phyloP scores from a whole-genome alignment of 78 protist genomes.

The Planoprotostelium fungivorum region DNA sequence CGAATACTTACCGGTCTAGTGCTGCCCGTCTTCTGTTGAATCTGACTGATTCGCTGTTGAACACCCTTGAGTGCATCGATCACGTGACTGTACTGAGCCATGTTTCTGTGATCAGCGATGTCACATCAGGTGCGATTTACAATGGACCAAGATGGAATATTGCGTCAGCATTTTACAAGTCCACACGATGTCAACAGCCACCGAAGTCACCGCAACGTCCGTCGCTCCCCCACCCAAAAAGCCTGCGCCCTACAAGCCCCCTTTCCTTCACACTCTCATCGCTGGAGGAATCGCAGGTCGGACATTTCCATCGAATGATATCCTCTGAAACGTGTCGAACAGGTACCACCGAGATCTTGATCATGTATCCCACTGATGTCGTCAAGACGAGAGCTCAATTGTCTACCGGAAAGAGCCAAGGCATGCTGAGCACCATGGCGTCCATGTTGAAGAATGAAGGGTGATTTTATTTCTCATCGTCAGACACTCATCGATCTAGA shows the following conservation, averaged over 20 bases:
- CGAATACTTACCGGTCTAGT: not conserved
- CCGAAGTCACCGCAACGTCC: not conserved
- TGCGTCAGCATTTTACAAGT: no score
- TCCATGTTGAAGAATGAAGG: conserved; percentile 62
- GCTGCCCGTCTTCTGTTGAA: not conserved
- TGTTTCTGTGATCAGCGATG: not conserved
- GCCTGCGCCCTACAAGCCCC: not conserved
- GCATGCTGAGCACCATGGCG: conserved; percentile 28
- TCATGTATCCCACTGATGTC: conserved; percentile 79
- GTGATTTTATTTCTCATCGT: not conserved
- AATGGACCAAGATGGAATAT: no score
- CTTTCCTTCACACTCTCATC: not conserved
- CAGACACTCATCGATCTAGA: not conserved
- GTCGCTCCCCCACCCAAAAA: not conserved
- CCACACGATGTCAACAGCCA: not conserved
- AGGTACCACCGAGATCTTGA: conserved; percentile 60
- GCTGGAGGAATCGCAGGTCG: not conserved
- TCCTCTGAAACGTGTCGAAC: not conserved
- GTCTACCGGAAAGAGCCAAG: conserved; percentile 43
- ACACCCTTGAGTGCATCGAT: not conserved
- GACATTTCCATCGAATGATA: not conserved
- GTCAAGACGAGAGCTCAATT: conserved; percentile 71
- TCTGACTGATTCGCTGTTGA: not conserved
- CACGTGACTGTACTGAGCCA: not conserved
- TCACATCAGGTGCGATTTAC: no score